Evolutionary conservation across 192 early-diverging fungal species (phyloP).

Genomic region (Entomortierella beljakovae): DNA sequence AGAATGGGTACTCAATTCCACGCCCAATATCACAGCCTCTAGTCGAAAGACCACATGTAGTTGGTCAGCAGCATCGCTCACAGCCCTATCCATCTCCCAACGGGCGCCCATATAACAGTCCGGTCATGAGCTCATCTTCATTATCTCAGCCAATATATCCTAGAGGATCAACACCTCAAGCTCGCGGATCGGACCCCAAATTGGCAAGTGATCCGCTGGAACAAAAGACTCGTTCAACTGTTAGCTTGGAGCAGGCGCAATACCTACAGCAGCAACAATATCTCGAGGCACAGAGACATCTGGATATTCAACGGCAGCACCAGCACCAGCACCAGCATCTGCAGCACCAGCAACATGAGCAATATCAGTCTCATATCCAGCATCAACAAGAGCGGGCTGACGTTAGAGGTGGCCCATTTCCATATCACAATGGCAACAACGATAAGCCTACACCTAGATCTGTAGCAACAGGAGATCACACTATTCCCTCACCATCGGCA

Average conservation of each 20-base stretch:
- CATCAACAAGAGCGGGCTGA: slow-evolving; percentile 7
- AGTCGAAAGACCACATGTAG: slow-evolving; percentile 15
- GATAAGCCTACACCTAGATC: not conserved
- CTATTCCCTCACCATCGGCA: not conserved
- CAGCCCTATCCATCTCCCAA: slow-evolving; percentile 18
- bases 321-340: slow-evolving; percentile 11
- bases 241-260: not conserved
- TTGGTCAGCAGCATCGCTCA: slow-evolving; percentile 13
- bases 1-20: not conserved
- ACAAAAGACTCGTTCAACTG: not conserved
- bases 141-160: not conserved
- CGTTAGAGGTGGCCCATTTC: not conserved
- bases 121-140: not conserved
- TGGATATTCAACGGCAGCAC: slow-evolving; percentile 1
- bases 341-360: slow-evolving; percentile 7
- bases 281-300: not conserved
- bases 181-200: slow-evolving; percentile 5
- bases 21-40: not conserved
- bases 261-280: slow-evolving; percentile 10
- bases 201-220: not conserved
- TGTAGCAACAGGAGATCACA: slow-evolving; percentile 7
- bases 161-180: not conserved
- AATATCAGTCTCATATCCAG: not conserved
- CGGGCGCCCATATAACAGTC: slow-evolving; percentile 5
- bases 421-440: not conserved